Evolutionary conservation across 441 rosid species (phyloP).

Genomic region (Brassica balearica): DNA sequence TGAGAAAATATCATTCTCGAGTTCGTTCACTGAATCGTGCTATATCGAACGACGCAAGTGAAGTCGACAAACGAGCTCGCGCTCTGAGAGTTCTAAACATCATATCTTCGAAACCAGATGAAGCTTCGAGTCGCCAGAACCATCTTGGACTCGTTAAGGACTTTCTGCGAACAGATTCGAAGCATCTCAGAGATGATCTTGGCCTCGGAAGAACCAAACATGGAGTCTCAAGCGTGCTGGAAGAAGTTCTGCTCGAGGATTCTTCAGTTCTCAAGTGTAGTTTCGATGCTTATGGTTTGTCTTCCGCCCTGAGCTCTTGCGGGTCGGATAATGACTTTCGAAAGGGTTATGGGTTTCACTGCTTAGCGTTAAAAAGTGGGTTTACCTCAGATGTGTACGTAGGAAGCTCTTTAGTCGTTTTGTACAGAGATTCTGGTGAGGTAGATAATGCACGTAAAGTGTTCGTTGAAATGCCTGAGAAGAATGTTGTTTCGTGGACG

Average conservation of each 20-base stretch:
- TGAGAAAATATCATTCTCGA: constrained; percentile 26
- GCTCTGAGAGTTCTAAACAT: constrained; percentile 62
- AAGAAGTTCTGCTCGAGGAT: constrained; percentile 48
- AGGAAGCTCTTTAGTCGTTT: constrained; percentile 63
- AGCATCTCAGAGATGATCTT: constrained; percentile 33
- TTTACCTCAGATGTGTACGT: constrained; percentile 60
- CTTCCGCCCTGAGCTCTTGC: constrained; percentile 63
- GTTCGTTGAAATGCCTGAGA: constrained; percentile 83
- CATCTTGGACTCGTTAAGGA: constrained; percentile 71
- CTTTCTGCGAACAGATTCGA: constrained; percentile 51
- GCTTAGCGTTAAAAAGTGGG: constrained; percentile 62
- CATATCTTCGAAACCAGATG: constrained; percentile 45
- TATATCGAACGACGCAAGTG: constrained; percentile 27
- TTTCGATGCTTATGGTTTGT: constrained; percentile 55
- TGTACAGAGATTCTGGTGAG: constrained; percentile 60
- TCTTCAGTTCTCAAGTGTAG: constrained; percentile 25
- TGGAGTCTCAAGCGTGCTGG: constrained; percentile 41
- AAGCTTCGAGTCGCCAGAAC: constrained; percentile 32
- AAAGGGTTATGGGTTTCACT: constrained; percentile 66
- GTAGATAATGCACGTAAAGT: constrained; percentile 52
- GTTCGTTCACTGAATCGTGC: constrained; percentile 48
- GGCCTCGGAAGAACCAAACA: constrained; percentile 8
- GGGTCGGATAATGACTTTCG: constrained; percentile 52
- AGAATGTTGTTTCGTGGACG: constrained; percentile 84
- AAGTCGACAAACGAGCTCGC: constrained; percentile 47